Evolutionary conservation across 108 stramenopile genomes (phyloP).

Genomic region (Cylindrotheca fusiformis): DNA sequence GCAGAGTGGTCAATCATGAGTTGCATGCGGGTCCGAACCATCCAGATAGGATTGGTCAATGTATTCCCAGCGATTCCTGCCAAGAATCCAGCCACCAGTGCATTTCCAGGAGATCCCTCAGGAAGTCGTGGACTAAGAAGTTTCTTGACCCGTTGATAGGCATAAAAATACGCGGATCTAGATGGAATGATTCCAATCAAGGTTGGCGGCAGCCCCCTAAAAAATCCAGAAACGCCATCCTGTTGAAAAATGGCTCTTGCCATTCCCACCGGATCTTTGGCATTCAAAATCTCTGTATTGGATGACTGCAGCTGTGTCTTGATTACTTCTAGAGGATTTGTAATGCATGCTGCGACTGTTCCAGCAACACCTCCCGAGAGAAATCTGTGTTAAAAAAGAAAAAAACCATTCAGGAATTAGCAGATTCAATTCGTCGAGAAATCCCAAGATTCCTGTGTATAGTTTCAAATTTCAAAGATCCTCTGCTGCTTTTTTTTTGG

Average conservation of each 20-base stretch:
- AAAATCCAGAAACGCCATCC: constrained; percentile 76
- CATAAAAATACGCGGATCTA: constrained; percentile 88
- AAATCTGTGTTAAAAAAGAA: constrained; percentile 31
- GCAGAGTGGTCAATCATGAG: constrained; percentile 72
- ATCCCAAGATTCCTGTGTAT: no score
- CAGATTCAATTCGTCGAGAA: background rate
- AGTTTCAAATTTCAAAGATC: constrained; percentile 5
- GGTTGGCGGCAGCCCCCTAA: constrained; percentile 75
- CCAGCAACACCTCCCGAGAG: constrained; percentile 80
- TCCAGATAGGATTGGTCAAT: constrained; percentile 94
- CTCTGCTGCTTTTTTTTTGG: no score
- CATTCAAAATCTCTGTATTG: constrained; percentile 36
- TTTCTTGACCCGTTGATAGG: constrained; percentile 67
- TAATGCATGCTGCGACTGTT: constrained; percentile 74
- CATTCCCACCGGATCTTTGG: constrained; percentile 52
- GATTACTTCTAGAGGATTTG: constrained; percentile 85
- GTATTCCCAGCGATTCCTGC: constrained; percentile 77
- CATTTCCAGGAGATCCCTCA: constrained; percentile 63
- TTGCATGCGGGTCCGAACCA: constrained; percentile 92
- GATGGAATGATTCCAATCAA: constrained; percentile 91
- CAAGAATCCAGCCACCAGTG: constrained; percentile 55
- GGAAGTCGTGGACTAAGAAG: constrained; percentile 47
- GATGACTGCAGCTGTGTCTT: constrained; percentile 94
- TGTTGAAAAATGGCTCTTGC: constrained; percentile 64
- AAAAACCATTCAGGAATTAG: background rate